These are phyloP conservation scores for Ballota nigra DNA, from an alignment of 257 asterid species.

Conservation along the genomic window DNA sequence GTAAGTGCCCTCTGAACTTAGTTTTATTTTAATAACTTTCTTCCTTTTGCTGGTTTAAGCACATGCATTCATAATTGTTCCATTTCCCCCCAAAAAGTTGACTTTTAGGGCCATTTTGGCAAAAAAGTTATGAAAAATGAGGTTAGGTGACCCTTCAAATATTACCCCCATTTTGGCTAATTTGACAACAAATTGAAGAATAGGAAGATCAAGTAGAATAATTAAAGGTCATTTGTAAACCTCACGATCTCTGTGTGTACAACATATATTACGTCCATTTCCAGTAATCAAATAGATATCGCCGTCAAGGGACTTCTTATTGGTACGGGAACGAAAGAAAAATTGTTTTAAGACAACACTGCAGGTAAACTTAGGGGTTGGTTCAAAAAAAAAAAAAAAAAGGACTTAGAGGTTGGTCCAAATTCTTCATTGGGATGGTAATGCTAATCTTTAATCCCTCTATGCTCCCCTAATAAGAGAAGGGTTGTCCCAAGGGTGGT, in stretches of 20 bases:
- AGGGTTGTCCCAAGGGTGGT: too few relatives aligned
- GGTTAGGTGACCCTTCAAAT: neutral
- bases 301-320: neutral
- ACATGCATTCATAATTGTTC: neutral
- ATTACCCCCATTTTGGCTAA: neutral
- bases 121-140: neutral
- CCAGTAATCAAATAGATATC: neutral
- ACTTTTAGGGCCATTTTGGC: neutral
- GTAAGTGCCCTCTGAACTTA: slow-evolving; percentile 44
- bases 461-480: too few relatives aligned
- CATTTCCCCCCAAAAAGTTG: neutral
- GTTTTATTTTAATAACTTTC: neutral
- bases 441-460: too few relatives aligned
- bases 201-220: neutral
- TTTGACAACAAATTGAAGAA: neutral
- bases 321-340: neutral
- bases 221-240: neutral
- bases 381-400: too few relatives aligned
- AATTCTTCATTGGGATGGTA: too few relatives aligned
- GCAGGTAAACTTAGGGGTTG: neutral
- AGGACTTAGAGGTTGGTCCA: too few relatives aligned
- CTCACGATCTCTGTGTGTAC: neutral
- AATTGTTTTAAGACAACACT: neutral
- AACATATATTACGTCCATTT: neutral
- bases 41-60: neutral